Evolutionary conservation across 2,329 filamentous ascomycete genomes (phyloP), one percentile per base, ranked within the genome.

Genomic region (Alternaria triticina): DNA sequence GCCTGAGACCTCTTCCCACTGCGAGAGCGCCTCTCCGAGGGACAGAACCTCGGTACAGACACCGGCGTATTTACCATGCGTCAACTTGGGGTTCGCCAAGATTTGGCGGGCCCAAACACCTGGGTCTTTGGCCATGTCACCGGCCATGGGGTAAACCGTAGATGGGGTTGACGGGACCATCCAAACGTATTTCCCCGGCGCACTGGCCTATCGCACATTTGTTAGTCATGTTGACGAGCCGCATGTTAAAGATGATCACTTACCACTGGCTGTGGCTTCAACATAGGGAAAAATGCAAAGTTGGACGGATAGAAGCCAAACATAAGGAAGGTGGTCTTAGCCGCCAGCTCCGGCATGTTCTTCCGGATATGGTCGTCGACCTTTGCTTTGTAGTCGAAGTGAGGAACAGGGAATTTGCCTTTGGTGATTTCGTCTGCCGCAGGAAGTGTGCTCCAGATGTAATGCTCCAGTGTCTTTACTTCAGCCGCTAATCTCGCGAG

Each of bases 381-480:
- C 4, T 66, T 64, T 40, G 75, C 74, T 66, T 84, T 84, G 62
- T 68, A 73, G n/a, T 78, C 79, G 33, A 80, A 81, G 60, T 84
- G 81, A 2, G 80, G 77, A 1, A 83, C 73, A 6, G 66, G 40
- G 17, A 65, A 60, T 57, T 75, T 75, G 3, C 81, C 80, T 0
- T 67, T 44, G 2, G 74, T 75, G 6, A 79, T 67, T 15, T 62
- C 58, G 6, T 54, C 54, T 13, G 71, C 67, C 23, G 76, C 71
- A 1, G 82, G 82, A n/a, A 83, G 71, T 4, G 82, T 83, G 22
- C 77, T 80, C 80, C 81, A 83, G 55, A 84, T 72, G 64, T 77
- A 83, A 61, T 83, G 81, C 61, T 82, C 67, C 3, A 84, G 75
- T 1, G 78, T 77, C 0, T 69, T 7, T 0, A 73, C 79, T 20